Evolutionary conservation across 768 basidiomycete species (phyloP), one percentile per base, ranked within the genome.

Genomic region (Amanita exitialis): DNA sequence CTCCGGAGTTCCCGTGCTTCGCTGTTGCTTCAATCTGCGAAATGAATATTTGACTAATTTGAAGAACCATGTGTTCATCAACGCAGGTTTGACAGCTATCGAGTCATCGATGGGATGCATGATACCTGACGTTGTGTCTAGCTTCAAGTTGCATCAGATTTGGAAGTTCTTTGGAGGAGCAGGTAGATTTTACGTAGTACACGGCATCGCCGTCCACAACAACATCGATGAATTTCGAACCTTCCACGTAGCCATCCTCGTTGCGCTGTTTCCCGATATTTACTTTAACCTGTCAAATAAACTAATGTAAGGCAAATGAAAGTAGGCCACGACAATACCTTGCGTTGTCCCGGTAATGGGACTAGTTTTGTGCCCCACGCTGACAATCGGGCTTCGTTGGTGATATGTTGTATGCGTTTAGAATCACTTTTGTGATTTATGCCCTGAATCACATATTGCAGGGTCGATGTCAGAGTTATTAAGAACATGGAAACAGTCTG

Each of bases 361-460:
- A 74, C 68, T 68, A 84, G 64, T 61, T 85, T 89, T 3, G 84
- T 74, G 9, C 91, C 91, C 90, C 90, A 94, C 6, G 91, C 91
- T 9, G 81, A 76, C 36, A 74, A 57, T 51, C 75, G 76, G n/a
- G 90, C 91, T 43, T 82, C 76, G 39, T 58, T 57, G 4, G 78
- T 66, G 57, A 86, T 77, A 37, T 66, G 62, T 32, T 83, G 78
- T 35, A 99, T 80, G 30, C 85, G 79, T 41, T 69, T 69, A 43
- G 87, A 59, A 60, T 96, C 90, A 27, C 77, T 77, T 53, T 70
- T 79, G 65, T 90, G 83, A 62, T 86, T 94, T 55, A 95, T 69
- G 49, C 68, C 69, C 56, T 91, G 88, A 44, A 93, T 77, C 23
- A 93, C 55, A 57, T 86, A 84, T 64, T 99, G 95, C 60, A 96